A percentile compares a stretch with the other conserved stretches of the same genome.
phyloP scores from a whole-genome alignment of 2,329 filamentous ascomycete genomes.

The Nigrospora oryzae region DNA sequence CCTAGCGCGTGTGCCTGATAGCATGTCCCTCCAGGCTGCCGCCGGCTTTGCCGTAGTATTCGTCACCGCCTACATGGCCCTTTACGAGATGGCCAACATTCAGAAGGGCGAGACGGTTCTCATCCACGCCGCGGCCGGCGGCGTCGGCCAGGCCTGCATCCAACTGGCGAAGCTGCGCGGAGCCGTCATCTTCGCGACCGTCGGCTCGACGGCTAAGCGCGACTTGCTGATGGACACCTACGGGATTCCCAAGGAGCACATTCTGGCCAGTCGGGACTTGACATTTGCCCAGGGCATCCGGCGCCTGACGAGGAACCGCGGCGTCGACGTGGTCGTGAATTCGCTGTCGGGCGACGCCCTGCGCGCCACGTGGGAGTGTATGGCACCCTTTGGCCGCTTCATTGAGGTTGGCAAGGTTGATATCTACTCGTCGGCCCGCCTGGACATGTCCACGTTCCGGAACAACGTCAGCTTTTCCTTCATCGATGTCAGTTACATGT shows the following conservation, averaged over 20 bases:
- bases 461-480: slow-evolving; percentile 37
- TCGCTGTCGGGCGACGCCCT: slow-evolving; percentile 5
- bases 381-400: slow-evolving; percentile 20
- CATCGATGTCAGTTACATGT: slow-evolving; percentile 34
- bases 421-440: slow-evolving; percentile 17
- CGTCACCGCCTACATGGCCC: slow-evolving; percentile 4
- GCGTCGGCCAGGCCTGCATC: slow-evolving; percentile 5
- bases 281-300: slow-evolving; percentile 3
- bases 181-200: slow-evolving; percentile 3
- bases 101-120: slow-evolving; percentile 2
- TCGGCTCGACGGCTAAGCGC: slow-evolving; percentile 3
- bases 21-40: slow-evolving; percentile 12
- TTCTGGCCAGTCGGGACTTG: slow-evolving; percentile 2
- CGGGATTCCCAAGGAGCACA: slow-evolving; percentile 2
- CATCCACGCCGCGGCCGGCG: slow-evolving; percentile 6
- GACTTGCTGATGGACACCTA: slow-evolving; percentile 3
- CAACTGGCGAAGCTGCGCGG: slow-evolving; percentile 3
- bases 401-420: slow-evolving; percentile 18
- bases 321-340: slow-evolving; percentile 11
- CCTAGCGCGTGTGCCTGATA: slow-evolving; percentile 15
- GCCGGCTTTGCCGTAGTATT: slow-evolving; percentile 5
- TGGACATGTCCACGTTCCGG: slow-evolving; percentile 32
- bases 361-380: slow-evolving; percentile 19
- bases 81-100: slow-evolving; percentile 1
- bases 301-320: slow-evolving; percentile 2